phyloP scores from a whole-genome alignment of 345 rosid species.

The Turnera subulata region DNA sequence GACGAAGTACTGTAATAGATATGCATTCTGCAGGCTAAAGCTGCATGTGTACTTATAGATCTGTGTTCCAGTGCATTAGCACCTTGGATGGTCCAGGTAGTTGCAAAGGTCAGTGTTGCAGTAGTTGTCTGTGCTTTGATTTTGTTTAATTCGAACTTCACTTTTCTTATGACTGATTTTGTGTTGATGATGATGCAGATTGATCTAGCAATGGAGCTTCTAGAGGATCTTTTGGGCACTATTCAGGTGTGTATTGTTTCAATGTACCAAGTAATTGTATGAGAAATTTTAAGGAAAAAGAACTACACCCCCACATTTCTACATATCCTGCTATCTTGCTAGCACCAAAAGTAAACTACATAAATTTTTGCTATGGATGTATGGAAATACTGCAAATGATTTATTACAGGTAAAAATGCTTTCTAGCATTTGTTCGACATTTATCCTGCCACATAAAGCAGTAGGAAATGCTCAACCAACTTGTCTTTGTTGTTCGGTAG shows the following conservation, averaged over 20 bases:
- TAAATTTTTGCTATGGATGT: too few species aligned
- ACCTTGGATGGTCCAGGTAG: slow-evolving; percentile 71
- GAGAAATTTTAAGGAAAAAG: too few species aligned
- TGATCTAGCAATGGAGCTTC: slow-evolving; percentile 68
- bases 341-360: too few species aligned
- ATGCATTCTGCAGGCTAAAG: slow-evolving; percentile 60
- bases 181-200: slow-evolving; percentile 39
- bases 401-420: too few species aligned
- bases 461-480: too few species aligned
- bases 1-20: neutral
- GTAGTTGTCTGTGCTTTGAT: neutral
- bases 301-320: too few species aligned
- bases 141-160: slow-evolving; percentile 3
- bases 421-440: too few species aligned
- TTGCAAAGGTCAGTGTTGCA: slow-evolving; percentile 59
- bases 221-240: slow-evolving; percentile 70
- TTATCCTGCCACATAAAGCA: too few species aligned
- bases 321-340: too few species aligned
- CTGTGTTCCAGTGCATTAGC: slow-evolving; percentile 67
- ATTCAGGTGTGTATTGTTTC: slow-evolving; percentile 51
- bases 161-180: slow-evolving; percentile 6
- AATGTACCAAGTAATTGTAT: too few species aligned
- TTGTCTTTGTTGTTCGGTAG: too few species aligned
- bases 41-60: slow-evolving; percentile 75
- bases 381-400: too few species aligned